Evolutionary conservation across 2,329 filamentous ascomycete species (phyloP), one percentile per base, ranked within the genome.

Genomic region (Fonsecaea multimorphosa): DNA sequence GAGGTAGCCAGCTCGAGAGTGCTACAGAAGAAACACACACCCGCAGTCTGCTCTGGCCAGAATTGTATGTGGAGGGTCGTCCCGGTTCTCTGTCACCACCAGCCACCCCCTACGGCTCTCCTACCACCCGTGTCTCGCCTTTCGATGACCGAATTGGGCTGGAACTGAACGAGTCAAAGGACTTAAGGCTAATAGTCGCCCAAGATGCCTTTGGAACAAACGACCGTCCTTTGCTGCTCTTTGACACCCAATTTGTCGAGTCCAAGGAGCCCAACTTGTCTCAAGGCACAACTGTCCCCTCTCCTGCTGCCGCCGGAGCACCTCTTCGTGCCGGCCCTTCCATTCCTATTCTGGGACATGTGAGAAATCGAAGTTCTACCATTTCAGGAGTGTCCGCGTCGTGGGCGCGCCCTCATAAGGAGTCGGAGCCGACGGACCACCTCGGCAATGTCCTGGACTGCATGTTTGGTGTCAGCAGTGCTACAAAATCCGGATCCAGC

Each of bases 401-500:
- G 71, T 58, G 74, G 76, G n/a, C 75, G 74, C 62, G 77, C 72
- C 77, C 40, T 72, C 78, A 34, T 51, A 66, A 68, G 44, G 71
- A 72, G 19, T 49, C 63, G 27, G 66, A 70, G n/a, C 54, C 55
- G 0, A 84, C 86, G 70, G 80, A 81, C 11, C 83, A 82, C 54
- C 85, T 86, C 66, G 74, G 82, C 67, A 77, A 81, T 75, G 74
- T 81, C 61, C 71, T 87, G 64, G 85, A 86, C 67, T 87, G 85
- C 74, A 87, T 87, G 73, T 87, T 87, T 72, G 86, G 85, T 31
- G 86, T 84, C 67, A 82, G 82, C 60, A 82, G 83, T 44, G 84
- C 86, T 73, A 84, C 81, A 67, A 86, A 86, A 71, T 78, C 83
- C 46, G 84, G 84, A n/a, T 83, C 84, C 8, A 86, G 84, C 27